Evolutionary conservation across 495 filamentous ascomycete genomes (phyloP).

Genomic region (Rusavskia elegans): DNA sequence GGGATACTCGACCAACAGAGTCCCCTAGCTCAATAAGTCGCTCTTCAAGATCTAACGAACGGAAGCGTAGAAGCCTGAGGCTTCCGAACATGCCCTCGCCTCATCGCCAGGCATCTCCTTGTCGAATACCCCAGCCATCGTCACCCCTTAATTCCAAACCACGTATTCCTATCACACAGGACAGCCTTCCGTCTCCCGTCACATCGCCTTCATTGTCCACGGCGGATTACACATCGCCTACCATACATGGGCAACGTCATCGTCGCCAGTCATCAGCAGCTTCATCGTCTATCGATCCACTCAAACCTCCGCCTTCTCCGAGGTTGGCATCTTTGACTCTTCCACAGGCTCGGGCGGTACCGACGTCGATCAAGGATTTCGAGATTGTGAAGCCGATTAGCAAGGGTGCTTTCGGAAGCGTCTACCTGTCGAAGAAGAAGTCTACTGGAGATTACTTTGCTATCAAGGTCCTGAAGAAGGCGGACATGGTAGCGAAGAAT

Average conservation of each 20-base stretch:
- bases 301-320: constrained; percentile 63
- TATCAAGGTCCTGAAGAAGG: constrained; percentile 96
- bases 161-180: constrained; percentile 55
- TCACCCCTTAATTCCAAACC: constrained; percentile 81
- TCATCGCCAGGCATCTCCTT: constrained; percentile 74
- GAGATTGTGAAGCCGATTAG: constrained; percentile 99
- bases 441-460: constrained; percentile 95
- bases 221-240: constrained; percentile 72
- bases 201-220: constrained; percentile 72
- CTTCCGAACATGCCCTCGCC: constrained; percentile 61
- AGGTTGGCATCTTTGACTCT: constrained; percentile 53
- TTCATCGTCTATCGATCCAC: constrained; percentile 51
- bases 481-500: constrained; percentile 99
- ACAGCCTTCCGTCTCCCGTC: constrained; percentile 69
- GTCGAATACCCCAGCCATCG: constrained; percentile 53
- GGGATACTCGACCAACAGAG: constrained; percentile 56
- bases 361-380: constrained; percentile 96
- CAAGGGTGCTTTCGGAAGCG: constrained; percentile 95
- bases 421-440: constrained; percentile 96
- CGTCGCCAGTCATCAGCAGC: constrained; percentile 84
- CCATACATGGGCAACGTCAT: constrained; percentile 40
- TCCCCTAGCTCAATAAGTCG: constrained; percentile 71
- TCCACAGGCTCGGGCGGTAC: constrained; percentile 64
- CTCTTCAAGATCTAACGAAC: constrained; percentile 53
- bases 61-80: constrained; percentile 70